phyloP scores from a whole-genome alignment of 257 asterid species.

The Anisodus tanguticus region DNA sequence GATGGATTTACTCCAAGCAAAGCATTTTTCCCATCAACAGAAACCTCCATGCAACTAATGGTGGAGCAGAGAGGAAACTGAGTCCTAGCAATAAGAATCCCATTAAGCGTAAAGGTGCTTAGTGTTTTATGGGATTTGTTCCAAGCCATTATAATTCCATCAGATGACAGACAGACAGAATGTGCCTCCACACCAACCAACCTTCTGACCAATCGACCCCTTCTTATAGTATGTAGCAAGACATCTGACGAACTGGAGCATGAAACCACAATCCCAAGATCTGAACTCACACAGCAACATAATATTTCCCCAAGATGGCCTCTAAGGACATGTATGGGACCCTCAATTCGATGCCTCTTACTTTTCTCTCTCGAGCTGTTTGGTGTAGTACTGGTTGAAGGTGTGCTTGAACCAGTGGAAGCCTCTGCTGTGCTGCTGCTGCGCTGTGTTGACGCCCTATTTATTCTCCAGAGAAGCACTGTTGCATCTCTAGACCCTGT shows the following conservation, averaged over 20 bases:
- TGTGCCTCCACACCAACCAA: constrained; percentile 86
- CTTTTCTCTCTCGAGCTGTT: constrained; percentile 54
- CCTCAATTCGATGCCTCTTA: constrained; percentile 71
- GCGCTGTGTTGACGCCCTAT: constrained; percentile 53
- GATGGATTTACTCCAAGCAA: constrained; percentile 81
- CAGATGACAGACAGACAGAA: constrained; percentile 73
- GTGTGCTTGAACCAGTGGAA: constrained; percentile 64
- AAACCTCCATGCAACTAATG: constrained; percentile 85
- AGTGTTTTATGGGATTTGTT: constrained; percentile 57
- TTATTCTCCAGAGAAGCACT: constrained; percentile 87
- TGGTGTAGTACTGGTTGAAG: constrained; percentile 49
- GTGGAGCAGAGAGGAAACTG: constrained; percentile 64
- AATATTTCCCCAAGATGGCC: constrained; percentile 85
- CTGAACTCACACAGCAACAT: constrained; percentile 87
- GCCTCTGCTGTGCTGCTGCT: constrained; percentile 57
- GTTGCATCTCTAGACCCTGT: constrained; percentile 93
- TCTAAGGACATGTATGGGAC: constrained; percentile 90
- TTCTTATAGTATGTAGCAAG: constrained; percentile 83
- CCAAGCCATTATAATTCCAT: constrained; percentile 84
- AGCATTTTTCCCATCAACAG: constrained; percentile 78
- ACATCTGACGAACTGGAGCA: constrained; percentile 80
- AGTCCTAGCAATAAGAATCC: constrained; percentile 63
- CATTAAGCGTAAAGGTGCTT: constrained; percentile 81
- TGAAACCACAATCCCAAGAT: constrained; percentile 93
- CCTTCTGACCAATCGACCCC: constrained; percentile 82